Percentiles rank a stretch among this genome's conserved stretches.
Conservation (phyloP, 2,329 filamentous ascomycete species). For the Exophiala calicioides region DNA sequence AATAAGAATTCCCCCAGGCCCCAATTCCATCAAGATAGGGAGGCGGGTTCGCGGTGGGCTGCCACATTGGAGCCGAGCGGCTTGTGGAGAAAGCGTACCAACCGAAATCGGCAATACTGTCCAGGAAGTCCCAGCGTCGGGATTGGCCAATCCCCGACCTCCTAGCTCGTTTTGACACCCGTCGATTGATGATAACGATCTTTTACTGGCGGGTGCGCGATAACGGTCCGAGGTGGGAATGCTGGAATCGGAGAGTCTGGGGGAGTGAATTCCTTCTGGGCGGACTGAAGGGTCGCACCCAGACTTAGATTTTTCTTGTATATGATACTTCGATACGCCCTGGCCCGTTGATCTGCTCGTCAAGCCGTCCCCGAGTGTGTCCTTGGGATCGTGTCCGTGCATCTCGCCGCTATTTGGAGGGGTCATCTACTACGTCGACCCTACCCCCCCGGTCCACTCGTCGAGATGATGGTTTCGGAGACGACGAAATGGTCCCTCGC, state of each 20-base stretch:
- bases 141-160: constrained; percentile 19
- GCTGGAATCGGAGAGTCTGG: too few relatives aligned
- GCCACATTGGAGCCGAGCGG: constrained; percentile 4
- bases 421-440: too few relatives aligned
- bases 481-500: constrained; percentile 13
- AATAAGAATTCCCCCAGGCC: neutral
- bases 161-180: constrained; percentile 13
- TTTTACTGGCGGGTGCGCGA: constrained; percentile 7
- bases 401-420: too few relatives aligned
- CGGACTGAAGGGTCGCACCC: constrained; percentile 10
- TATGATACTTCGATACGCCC: too few relatives aligned
- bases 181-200: constrained; percentile 23
- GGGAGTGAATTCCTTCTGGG: too few relatives aligned
- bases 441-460: too few relatives aligned
- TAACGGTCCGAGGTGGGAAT: too few relatives aligned
- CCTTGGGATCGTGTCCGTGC: too few relatives aligned
- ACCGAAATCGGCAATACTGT: constrained; percentile 21
- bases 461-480: constrained; percentile 20
- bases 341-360: too few relatives aligned
- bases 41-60: constrained; percentile 15
- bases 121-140: constrained; percentile 6
- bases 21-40: neutral
- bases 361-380: too few relatives aligned
- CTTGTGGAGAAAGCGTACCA: constrained; percentile 12
- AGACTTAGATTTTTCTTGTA: constrained; percentile 17